Conservation (phyloP, 805 yeast genomes). For the Ogataea trehalophila region DNA sequence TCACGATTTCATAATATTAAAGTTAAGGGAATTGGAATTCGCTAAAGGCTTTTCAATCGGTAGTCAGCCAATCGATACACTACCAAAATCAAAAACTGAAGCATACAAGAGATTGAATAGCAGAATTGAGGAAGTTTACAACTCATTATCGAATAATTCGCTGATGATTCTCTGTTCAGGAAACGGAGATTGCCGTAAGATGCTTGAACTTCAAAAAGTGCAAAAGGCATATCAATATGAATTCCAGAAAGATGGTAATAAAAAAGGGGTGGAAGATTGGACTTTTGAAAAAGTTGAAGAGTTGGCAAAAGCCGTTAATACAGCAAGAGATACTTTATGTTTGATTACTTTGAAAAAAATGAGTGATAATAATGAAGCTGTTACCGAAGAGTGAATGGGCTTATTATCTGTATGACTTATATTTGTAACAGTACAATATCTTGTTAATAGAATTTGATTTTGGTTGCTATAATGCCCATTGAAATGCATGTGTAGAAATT, state of each 20-base stretch:
- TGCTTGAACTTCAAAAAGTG: constrained; percentile 41
- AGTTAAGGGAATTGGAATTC: constrained; percentile 56
- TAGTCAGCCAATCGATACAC: neutral
- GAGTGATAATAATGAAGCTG: constrained; percentile 1
- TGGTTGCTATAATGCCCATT: no score
- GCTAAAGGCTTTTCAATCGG: constrained; percentile 21
- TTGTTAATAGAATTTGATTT: no score
- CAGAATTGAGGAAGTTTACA: constrained; percentile 45
- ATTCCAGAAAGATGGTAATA: constrained; percentile 38
- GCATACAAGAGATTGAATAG: constrained; percentile 35
- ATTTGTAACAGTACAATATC: no score
- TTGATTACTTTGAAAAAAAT: constrained; percentile 38
- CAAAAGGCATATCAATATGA: constrained; percentile 39
- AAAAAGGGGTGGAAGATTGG: constrained; percentile 38
- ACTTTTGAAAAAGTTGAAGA: constrained; percentile 41
- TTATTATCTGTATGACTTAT: no score
- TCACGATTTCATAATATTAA: constrained; percentile 47
- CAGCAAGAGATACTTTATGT: constrained; percentile 58
- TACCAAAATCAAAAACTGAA: constrained; percentile 3
- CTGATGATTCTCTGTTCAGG: constrained; percentile 59
- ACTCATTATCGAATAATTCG: constrained; percentile 51
- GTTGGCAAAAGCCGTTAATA: constrained; percentile 40
- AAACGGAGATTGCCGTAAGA: constrained; percentile 51
- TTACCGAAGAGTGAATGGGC: neutral
- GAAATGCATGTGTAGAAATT: no score